Percentiles rank a stretch among this genome's conserved stretches.
These are phyloP conservation scores for Phyllosticta citriasiana DNA, from an alignment of 2,329 filamentous ascomycete genomes.

Conservation along the genomic window DNA sequence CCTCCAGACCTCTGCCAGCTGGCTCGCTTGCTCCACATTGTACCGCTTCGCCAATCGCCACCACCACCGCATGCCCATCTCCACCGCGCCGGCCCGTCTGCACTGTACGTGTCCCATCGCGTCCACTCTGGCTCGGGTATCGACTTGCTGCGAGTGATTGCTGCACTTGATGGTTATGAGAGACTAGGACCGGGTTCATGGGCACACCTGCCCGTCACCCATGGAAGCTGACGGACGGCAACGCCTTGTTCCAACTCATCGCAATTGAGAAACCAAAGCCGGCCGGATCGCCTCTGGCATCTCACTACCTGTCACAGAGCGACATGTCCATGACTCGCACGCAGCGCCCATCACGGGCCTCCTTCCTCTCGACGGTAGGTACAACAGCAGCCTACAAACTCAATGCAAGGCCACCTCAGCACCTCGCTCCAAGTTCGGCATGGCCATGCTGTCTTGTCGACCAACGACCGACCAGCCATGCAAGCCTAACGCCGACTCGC, in stretches of 20 bases:
- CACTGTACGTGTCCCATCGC: background rate
- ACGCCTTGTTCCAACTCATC: background rate
- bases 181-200: background rate
- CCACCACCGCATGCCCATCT: background rate
- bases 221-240: background rate
- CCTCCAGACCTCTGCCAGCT: background rate
- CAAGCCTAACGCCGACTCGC: background rate
- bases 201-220: background rate
- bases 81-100: background rate
- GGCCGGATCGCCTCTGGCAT: background rate
- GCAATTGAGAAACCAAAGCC: background rate
- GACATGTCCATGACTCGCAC: background rate
- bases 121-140: background rate
- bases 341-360: background rate
- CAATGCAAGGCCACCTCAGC: background rate
- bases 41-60: background rate
- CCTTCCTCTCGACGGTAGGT: background rate
- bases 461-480: background rate
- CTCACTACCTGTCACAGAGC: background rate
- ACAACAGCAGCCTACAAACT: background rate
- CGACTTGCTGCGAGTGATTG: background rate
- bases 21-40: background rate
- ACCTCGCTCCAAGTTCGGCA: background rate
- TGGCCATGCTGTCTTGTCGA: background rate
- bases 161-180: too few species aligned